Base-by-base conservation (phyloP, 2,329 filamentous ascomycete species). In the Monilinia fructicola region DNA sequence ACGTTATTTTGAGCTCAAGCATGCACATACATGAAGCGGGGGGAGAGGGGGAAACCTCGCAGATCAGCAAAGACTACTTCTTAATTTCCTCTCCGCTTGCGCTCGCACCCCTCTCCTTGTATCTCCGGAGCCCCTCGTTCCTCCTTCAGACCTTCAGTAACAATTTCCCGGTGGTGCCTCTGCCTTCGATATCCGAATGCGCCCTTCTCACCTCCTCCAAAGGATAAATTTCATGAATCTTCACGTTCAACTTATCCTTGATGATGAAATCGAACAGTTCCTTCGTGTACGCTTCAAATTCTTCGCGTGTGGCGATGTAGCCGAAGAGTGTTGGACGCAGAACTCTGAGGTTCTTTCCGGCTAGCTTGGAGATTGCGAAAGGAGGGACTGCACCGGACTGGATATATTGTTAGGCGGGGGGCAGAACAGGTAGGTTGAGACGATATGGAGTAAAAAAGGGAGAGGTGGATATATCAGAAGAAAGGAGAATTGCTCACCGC, bases 151-250 rank as follows among this genome's bases (percentile, higher is more conserved):
- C 61, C 79, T 88, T 88, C 74, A 97, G 77, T 65, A 97, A 77
- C 69, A 96, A 78, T 81, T 97, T 97, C 26, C 93, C 93, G 14
- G 87, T 91, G 2, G 92, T 95, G 81, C 89, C 91, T 72, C 93
- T 83, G 48, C 90, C 85, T 78, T 96, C 91, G 53, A 97, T 82
- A 77, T 97, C 92, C 59, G 80, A 78, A 70, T 96, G 92, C 12
- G 92, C 92, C 72, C 85, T 81, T 46, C 82, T 85, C 44, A 90
- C 86, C 54, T 97, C 89, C 73, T 87, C 84, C 48, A 97, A 80
- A 9, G 89, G 85, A 76, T 97, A 97, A 0, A 88, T 80, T 69
- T 93, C 86, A 76, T 96, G 91, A 44, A 96, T 85, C 68, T 83
- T 84, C 18, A 92, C 83, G 69, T 91, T 87, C 61, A 96, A 77